These are phyloP conservation scores for Neonectria punicea DNA, from an alignment of 2,329 filamentous ascomycete genomes.

Conservation along the genomic window DNA sequence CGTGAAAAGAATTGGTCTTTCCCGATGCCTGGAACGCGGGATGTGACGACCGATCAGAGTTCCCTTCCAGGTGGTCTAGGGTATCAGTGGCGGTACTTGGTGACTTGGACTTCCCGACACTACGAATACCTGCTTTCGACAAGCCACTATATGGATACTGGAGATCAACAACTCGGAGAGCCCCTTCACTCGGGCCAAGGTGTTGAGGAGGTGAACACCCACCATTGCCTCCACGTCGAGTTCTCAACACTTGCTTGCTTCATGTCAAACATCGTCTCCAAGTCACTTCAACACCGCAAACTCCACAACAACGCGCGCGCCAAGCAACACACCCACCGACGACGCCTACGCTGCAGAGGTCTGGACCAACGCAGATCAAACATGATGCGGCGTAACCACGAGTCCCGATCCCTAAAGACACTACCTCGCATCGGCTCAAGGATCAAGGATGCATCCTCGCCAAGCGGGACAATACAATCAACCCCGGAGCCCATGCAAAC, in stretches of 20 bases:
- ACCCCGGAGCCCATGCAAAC: not conserved
- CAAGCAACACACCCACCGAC: not conserved
- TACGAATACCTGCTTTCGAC: not conserved
- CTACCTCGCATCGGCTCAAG: not conserved
- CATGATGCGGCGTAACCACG: constrained; percentile 1
- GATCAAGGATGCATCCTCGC: constrained; percentile 7
- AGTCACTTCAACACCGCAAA: not conserved
- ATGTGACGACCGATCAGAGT: not conserved
- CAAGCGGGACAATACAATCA: not conserved
- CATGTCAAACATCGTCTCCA: not conserved
- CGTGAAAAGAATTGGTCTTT: too few relatives aligned
- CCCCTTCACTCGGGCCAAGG: not conserved
- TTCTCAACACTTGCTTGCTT: constrained; percentile 2
- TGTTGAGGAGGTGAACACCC: not conserved
- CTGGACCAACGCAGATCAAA: not conserved
- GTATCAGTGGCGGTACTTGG: not conserved
- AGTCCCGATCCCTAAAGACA: constrained; percentile 8
- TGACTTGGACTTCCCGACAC: not conserved
- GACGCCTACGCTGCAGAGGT: not conserved
- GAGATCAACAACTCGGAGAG: not conserved
- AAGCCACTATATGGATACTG: not conserved
- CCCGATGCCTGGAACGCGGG: too few relatives aligned
- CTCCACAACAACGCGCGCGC: too few relatives aligned
- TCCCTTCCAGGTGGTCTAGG: not conserved
- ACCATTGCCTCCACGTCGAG: not conserved